phyloP scores from a whole-genome alignment of 1,284 basidiomycete genomes.

The Porodaedalea pini region DNA sequence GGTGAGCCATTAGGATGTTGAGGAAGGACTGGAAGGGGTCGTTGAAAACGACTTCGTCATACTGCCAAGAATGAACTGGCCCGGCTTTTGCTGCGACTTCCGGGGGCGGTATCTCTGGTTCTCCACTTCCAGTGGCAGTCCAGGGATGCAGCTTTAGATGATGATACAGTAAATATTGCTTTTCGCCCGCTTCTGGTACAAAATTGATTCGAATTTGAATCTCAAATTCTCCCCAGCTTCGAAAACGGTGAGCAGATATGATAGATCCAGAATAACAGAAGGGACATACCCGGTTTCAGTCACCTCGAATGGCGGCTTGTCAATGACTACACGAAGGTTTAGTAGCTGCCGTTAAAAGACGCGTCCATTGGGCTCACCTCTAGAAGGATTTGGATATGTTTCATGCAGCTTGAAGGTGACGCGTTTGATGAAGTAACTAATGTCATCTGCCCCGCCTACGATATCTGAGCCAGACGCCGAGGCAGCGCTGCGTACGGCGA shows the following conservation, averaged over 20 bases:
- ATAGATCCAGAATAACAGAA: background rate
- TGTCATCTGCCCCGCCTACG: slow-evolving; percentile 86
- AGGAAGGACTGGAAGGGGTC: slow-evolving; percentile 92
- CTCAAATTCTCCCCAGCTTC: slow-evolving; percentile 98
- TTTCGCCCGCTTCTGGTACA: slow-evolving; percentile 89
- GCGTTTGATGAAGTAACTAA: slow-evolving; percentile 87
- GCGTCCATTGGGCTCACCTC: slow-evolving; percentile 58
- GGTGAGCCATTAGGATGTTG: slow-evolving; percentile 74
- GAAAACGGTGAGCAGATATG: background rate
- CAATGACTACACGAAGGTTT: slow-evolving; percentile 59
- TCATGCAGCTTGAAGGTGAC: slow-evolving; percentile 99
- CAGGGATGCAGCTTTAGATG: slow-evolving; percentile 97
- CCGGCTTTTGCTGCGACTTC: slow-evolving; percentile 61
- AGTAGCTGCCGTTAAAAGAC: slow-evolving; percentile 10
- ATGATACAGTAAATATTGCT: slow-evolving; percentile 84
- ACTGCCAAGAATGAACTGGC: slow-evolving; percentile 97
- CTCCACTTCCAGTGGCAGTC: slow-evolving; percentile 48
- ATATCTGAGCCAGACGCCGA: slow-evolving; percentile 58
- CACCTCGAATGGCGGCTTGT: slow-evolving; percentile 91
- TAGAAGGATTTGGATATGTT: slow-evolving; percentile 86
- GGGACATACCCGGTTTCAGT: slow-evolving; percentile 81
- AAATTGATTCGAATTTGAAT: slow-evolving; percentile 93
- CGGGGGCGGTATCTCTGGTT: slow-evolving; percentile 60
- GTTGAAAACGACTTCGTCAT: slow-evolving; percentile 96
- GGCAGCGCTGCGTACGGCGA: slow-evolving; percentile 83